These are phyloP conservation scores for Emergomyces orientalis DNA, from an alignment of 2,329 filamentous ascomycete species.

Conservation along the genomic window DNA sequence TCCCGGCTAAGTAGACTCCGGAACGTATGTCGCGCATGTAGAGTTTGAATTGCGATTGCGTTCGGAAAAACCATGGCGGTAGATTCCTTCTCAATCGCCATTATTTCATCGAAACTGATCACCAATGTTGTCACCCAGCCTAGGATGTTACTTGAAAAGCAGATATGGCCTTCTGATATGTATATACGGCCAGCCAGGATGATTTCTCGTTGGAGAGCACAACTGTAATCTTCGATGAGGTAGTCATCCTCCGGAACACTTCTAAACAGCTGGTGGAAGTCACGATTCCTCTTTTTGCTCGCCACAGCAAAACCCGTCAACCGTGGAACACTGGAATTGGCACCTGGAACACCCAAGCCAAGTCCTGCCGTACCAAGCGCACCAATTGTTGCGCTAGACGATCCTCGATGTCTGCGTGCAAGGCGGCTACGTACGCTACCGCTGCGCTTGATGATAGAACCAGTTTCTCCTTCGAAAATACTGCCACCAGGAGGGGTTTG, in stretches of 20 bases:
- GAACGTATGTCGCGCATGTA: conserved; percentile 92
- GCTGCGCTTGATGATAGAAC: conserved; percentile 48
- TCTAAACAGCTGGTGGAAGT: conserved; percentile 88
- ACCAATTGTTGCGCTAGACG: conserved; percentile 65
- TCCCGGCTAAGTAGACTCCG: conserved; percentile 91
- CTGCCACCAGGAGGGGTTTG: conserved; percentile 58
- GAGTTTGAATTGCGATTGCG: conserved; percentile 88
- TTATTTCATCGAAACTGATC: conserved; percentile 96
- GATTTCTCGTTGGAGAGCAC: conserved; percentile 89
- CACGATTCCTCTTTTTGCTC: conserved; percentile 88
- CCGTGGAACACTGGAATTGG: conserved; percentile 55
- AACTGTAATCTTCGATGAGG: conserved; percentile 96
- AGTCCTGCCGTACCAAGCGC: conserved; percentile 62
- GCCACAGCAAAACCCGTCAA: conserved; percentile 93
- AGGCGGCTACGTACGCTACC: conserved; percentile 59
- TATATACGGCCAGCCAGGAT: conserved; percentile 88
- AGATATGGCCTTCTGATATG: conserved; percentile 92
- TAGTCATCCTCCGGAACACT: conserved; percentile 98
- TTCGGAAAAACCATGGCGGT: conserved; percentile 95
- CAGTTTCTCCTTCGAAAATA: conserved; percentile 53
- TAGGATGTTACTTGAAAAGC: conserved; percentile 97
- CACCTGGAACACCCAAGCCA: conserved; percentile 56
- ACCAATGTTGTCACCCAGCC: conserved; percentile 97
- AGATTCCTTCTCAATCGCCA: conserved; percentile 92
- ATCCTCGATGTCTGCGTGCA: conserved; percentile 67